Conservation (phyloP, 2,329 filamentous ascomycete species). For the Stagonosporopsis tanaceti region DNA sequence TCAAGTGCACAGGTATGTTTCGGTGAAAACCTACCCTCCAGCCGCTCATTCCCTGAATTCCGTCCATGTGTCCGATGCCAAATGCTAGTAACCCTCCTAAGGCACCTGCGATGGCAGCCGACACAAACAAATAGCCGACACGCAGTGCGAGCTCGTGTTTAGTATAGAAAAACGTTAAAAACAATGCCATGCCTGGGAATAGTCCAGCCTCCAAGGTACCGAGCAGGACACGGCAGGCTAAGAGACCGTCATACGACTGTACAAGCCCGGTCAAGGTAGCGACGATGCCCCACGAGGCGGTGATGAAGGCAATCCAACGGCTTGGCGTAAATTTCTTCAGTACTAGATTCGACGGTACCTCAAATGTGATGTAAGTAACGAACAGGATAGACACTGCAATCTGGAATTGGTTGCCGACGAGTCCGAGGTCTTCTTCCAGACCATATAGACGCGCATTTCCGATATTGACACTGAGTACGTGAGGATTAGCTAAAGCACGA, state of each 20-base stretch:
- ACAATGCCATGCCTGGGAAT: slow-evolving; percentile 60
- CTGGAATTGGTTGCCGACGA: slow-evolving; percentile 72
- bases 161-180: slow-evolving; percentile 79
- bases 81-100: slow-evolving; percentile 78
- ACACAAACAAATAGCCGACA: slow-evolving; percentile 76
- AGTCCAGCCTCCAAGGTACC: too few relatives aligned
- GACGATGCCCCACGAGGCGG: slow-evolving; percentile 63
- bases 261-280: slow-evolving; percentile 74
- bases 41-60: slow-evolving; percentile 67
- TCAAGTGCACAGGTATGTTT: neutral
- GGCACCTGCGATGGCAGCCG: slow-evolving; percentile 74
- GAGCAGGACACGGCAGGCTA: too few relatives aligned
- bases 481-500: neutral
- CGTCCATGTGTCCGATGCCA: slow-evolving; percentile 76
- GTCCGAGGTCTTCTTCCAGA: slow-evolving; percentile 67
- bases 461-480: slow-evolving; percentile 66
- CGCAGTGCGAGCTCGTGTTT: slow-evolving; percentile 75
- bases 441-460: slow-evolving; percentile 72
- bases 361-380: slow-evolving; percentile 55
- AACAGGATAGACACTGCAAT: slow-evolving; percentile 55
- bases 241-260: slow-evolving; percentile 50
- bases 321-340: slow-evolving; percentile 55
- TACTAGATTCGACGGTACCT: slow-evolving; percentile 56
- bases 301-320: slow-evolving; percentile 67
- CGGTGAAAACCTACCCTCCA: slow-evolving; percentile 57